These are phyloP conservation scores for Scedosporium apiospermum DNA, from an alignment of 2,329 filamentous ascomycete species.

Conservation along the genomic window DNA sequence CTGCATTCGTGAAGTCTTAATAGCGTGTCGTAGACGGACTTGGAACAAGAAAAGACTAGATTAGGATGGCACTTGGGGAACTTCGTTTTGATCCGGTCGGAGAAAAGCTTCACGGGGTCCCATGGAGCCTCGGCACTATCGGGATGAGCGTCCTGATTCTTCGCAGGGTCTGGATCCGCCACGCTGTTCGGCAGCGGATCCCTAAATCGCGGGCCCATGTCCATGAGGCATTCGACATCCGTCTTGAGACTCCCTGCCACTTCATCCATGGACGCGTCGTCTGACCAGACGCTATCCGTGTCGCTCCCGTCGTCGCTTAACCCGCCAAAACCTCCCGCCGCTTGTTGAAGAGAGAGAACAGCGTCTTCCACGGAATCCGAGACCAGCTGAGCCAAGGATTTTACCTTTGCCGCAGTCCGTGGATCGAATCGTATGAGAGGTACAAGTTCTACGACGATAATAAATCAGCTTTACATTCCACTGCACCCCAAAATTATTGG, in stretches of 20 bases:
- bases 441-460: no score
- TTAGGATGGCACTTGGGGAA: neutral
- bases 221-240: neutral
- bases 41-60: neutral
- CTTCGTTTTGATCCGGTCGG: neutral
- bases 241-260: neutral
- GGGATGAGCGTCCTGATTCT: neutral
- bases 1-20: neutral
- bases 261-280: neutral
- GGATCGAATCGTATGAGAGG: no score
- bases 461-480: no score
- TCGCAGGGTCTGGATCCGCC: neutral
- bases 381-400: no score
- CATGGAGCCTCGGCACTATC: neutral
- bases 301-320: neutral
- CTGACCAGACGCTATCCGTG: neutral
- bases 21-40: neutral
- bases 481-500: no score
- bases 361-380: neutral
- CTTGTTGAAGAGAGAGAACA: neutral
- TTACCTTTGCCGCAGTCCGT: no score
- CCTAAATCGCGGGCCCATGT: neutral
- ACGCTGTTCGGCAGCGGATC: neutral
- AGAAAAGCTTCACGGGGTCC: neutral
- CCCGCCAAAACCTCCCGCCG: neutral